Base-by-base conservation (phyloP, 2,329 filamentous ascomycete species). In the Microdochium trichocladiopsis region DNA sequence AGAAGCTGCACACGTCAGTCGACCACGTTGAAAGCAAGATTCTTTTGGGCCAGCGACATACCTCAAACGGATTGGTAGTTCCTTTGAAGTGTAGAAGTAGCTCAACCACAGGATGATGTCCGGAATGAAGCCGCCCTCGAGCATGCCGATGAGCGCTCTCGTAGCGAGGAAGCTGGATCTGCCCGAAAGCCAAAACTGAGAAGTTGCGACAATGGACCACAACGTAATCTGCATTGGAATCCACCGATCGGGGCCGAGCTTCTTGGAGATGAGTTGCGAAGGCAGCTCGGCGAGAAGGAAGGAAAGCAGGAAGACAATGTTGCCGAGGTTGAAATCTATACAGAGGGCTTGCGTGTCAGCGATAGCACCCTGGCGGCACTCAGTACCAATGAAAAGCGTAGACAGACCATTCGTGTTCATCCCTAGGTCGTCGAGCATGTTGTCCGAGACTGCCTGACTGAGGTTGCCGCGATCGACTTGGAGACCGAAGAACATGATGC, bases 401-500 rank as follows among this genome's bases (percentile, higher is more conserved):
- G 18, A 21, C 55, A 47, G 56, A 71, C 69, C 77, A 62, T 77
- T 71, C 0, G 71, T 75, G 18, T 61, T 69, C 51, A 76, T 57
- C 2, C 63, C 59, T n/a, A 76, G 62, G 50, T 83, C 84, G 56
- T 65, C 69, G 4, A 87, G 66, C 67, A 87, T 76, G 53, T 82
- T 83, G 62, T 84, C 82, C 0, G 78, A 79, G 16, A 82, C 67
- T 9, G 81, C 83, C 61, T 83, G 82, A 2, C 58, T 55, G 12
- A 86, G 71, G 58, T 86, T 86, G 25, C 76, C 75, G 22, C 83
- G 71, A 63, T 86, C 81, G 24, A 85, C 69, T 56, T 86, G 78
- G 5, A 86, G 71, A 1, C 77, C 78, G 57, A 84, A 82, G 62
- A 85, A 84, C 65, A 83, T 83, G 28, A 83, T 56, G 53, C 78